Evolutionary conservation across 1,284 basidiomycete species (phyloP).

Genomic region (Rhodotorula glutinis): DNA sequence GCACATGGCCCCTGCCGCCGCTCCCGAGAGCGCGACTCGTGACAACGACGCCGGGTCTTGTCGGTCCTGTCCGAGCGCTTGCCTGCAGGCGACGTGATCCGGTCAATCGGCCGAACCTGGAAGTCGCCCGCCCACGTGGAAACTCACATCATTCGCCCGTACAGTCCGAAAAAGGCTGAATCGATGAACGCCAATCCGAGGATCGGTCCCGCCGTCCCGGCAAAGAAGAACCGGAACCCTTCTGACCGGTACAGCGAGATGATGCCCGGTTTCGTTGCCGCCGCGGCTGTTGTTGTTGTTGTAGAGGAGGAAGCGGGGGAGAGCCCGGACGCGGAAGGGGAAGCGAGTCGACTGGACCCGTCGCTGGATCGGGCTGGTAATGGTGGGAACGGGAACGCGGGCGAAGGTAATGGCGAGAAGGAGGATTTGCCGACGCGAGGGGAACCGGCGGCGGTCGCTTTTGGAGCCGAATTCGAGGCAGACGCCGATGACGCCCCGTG

Average conservation of each 20-base stretch:
- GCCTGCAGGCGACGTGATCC: constrained; percentile 2
- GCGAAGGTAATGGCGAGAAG: constrained; percentile 15
- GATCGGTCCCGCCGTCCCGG: constrained; percentile 45
- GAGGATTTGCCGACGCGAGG: constrained; percentile 32
- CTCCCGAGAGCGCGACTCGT: constrained; percentile 43
- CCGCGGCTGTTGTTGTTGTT: background rate
- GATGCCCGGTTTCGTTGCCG: background rate
- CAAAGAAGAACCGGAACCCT: constrained; percentile 43
- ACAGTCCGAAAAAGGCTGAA: constrained; percentile 45
- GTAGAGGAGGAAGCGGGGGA: background rate
- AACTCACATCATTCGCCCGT: constrained; percentile 44
- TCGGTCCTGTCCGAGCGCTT: constrained; percentile 42
- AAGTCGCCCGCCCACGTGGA: too few species aligned
- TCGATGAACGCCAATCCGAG: constrained; percentile 46
- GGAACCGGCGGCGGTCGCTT: background rate
- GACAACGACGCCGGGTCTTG: constrained; percentile 40
- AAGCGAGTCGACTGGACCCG: background rate
- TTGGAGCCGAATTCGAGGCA: background rate
- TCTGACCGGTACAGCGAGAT: constrained; percentile 42
- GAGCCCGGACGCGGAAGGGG: background rate
- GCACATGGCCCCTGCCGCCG: constrained; percentile 43
- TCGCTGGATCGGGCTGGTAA: constrained; percentile 1
- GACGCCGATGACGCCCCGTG: background rate
- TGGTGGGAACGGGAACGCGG: constrained; percentile 21
- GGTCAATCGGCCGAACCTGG: too few species aligned